These are phyloP conservation scores for Patellifolia procumbens DNA, from an alignment of 179 eudicot species.

Conservation along the genomic window DNA sequence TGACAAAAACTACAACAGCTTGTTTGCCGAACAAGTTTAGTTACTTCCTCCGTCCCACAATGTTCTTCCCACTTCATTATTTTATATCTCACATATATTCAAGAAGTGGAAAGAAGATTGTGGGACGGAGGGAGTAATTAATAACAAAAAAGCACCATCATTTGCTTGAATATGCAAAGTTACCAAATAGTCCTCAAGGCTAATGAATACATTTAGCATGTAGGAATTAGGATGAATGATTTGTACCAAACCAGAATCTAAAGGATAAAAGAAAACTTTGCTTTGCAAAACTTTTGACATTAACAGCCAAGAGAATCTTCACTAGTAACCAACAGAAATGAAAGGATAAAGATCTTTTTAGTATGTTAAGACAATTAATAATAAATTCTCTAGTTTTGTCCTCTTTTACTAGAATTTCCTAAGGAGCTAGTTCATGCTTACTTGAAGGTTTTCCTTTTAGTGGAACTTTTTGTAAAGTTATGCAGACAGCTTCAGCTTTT, in stretches of 20 bases:
- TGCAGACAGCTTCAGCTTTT: constrained; percentile 33
- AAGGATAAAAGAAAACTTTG: constrained; percentile 14
- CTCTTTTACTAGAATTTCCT: constrained; percentile 21
- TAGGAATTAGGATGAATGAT: constrained; percentile 24
- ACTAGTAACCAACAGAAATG: constrained; percentile 6
- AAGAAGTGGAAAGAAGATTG: too few species aligned
- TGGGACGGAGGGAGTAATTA: too few species aligned
- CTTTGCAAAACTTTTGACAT: constrained; percentile 31
- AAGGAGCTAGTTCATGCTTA: constrained; percentile 23
- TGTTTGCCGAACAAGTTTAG: neutral
- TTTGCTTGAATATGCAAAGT: neutral
- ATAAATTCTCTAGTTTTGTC: constrained; percentile 27
- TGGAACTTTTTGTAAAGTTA: constrained; percentile 37
- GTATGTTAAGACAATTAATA: neutral
- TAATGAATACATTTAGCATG: constrained; percentile 7
- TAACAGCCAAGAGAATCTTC: constrained; percentile 32
- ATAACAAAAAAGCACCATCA: neutral
- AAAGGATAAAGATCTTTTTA: neutral
- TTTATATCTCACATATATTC: too few species aligned
- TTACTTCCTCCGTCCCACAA: too few species aligned
- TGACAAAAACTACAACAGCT: neutral
- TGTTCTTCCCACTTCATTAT: too few species aligned
- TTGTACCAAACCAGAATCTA: constrained; percentile 12
- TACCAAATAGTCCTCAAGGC: too few species aligned
- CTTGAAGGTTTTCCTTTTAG: constrained; percentile 29